Evolutionary conservation across 2,329 filamentous ascomycete genomes (phyloP), one percentile per base, ranked within the genome.

Genomic region (Malbranchea zuffiana): DNA sequence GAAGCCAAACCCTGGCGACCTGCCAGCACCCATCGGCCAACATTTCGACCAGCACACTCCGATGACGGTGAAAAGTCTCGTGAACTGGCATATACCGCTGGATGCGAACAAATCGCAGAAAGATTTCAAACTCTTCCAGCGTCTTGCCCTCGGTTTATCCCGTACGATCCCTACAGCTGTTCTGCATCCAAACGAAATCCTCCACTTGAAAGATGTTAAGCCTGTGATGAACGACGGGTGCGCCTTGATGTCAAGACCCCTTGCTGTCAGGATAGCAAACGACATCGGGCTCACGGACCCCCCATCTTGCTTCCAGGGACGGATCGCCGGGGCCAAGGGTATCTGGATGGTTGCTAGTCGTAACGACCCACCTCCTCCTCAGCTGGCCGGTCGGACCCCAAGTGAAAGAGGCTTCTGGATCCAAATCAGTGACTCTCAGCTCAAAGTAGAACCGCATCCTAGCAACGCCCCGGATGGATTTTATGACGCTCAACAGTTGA

Each of bases 251-350:
- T 78, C 74, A 0, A 58, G 65, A 8, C 58, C 58, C 2, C 63
- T 72, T 2, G 71, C 69, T 4, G 51, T 53, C 21, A 44, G 50
- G 6, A 65, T 77, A 6, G 68, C 66, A 45, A 55, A 63, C 18
- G 42, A 39, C 0, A 54, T 67, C 3, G 64, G 63, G 0, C 55
- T 68, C 6, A 45, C 53, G 1, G 19, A 36, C n/a, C 26, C 37
- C 6, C 72, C 71, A 0, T 68, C 68, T 37, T 63, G 57, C 2
- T 70, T 74, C 17, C 75, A 79, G 53, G 73, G 60, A 6, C 62
- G 75, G 4, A 72, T 78, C 39, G 66, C 63, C 12, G 73, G 74
- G 1, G 70, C 71, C 0, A 79, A 79, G 52, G 75, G 75, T 1
- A 47, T 78, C 4, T 78, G 74, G 74, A 69, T 73, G 52, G 59